phyloP scores from a whole-genome alignment of 805 yeast species.

The Candida golubevii region DNA sequence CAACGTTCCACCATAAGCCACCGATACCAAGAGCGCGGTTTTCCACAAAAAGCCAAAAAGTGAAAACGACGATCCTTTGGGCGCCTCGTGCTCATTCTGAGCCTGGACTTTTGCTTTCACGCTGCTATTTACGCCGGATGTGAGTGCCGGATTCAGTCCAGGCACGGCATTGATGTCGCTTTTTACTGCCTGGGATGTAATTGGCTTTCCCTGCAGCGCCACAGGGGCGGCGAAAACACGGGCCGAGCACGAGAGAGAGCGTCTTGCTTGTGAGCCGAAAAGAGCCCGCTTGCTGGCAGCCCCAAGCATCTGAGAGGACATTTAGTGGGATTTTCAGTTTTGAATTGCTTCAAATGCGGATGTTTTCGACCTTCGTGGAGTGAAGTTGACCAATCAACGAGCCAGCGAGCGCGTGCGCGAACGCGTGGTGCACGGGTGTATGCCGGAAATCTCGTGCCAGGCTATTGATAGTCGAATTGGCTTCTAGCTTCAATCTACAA shows the following conservation, averaged over 20 bases:
- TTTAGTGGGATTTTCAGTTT: background rate
- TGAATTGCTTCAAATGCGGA: too few relatives aligned
- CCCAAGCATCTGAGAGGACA: conserved; percentile 8
- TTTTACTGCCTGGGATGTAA: conserved; percentile 16
- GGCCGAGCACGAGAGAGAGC: conserved; percentile 11
- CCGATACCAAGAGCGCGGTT: conserved; percentile 24
- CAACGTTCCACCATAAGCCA: conserved; percentile 36
- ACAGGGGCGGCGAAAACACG: conserved; percentile 11
- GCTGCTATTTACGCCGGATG: conserved; percentile 7
- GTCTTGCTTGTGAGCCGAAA: conserved; percentile 1
- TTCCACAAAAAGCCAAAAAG: conserved; percentile 29
- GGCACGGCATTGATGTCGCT: conserved; percentile 5
- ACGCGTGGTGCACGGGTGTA: too few relatives aligned
- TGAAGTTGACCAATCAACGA: too few relatives aligned
- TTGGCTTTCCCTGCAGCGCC: conserved; percentile 13
- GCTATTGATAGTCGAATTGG: too few relatives aligned
- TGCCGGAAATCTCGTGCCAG: too few relatives aligned
- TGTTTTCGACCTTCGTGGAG: too few relatives aligned
- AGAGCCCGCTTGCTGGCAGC: conserved; percentile 9
- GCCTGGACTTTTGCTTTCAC: conserved; percentile 19
- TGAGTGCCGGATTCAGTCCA: background rate
- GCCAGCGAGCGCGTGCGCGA: too few relatives aligned
- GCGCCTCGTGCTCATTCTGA: conserved; percentile 12
- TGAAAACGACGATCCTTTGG: conserved; percentile 27
- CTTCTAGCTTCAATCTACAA: too few relatives aligned